Evolutionary conservation across 2,329 filamentous ascomycete genomes (phyloP), one percentile per base, ranked within the genome.

Genomic region (Aspergillus bombycis): DNA sequence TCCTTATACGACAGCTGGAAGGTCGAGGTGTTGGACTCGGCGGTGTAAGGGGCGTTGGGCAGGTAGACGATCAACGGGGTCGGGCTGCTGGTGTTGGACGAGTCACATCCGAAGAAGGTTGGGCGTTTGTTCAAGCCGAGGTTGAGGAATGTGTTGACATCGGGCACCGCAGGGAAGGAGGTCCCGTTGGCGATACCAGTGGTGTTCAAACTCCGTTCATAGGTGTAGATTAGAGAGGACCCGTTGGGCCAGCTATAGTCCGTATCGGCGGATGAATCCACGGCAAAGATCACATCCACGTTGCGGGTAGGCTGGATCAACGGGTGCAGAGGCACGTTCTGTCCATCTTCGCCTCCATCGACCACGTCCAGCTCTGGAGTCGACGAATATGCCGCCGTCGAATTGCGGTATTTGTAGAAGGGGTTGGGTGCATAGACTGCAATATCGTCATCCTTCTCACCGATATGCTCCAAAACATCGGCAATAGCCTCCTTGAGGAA

Each of bases 1-100:
- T 86, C 78, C 43, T 85, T 83, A 83, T 94, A 92, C 38, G 79
- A 77, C 46, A 88, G 81, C 65, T 88, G 83, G 76, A 91, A 94
- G 53, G 94, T 97, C 3, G 90, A 91, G 5, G 90, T 85, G 81
- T 98, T 98, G 77, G 89, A 91, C 68, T 84, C 79, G 73, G 86
- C 86, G 54, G 89, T 85, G 80, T 96, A 96, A 1, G 93, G 93
- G 23, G 89, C 84, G 74, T 95, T 96, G 63, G 94, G 92, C 57
- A 98, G 78, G 81, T 99, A 99, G 67, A 97, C 91, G 66, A 97
- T 82, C 1, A 97, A 79, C 4, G 68, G 68, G 5, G 62, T 43
- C 8, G 62, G 59, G 12, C 34, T 45, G 16, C 54, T 58, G 7
- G 57, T 45, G 21, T 64, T 64, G 0, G 93, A 81, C 32, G 82